Evolutionary conservation across 2,329 filamentous ascomycete species (phyloP).

Genomic region (Arachnomyces sp.): DNA sequence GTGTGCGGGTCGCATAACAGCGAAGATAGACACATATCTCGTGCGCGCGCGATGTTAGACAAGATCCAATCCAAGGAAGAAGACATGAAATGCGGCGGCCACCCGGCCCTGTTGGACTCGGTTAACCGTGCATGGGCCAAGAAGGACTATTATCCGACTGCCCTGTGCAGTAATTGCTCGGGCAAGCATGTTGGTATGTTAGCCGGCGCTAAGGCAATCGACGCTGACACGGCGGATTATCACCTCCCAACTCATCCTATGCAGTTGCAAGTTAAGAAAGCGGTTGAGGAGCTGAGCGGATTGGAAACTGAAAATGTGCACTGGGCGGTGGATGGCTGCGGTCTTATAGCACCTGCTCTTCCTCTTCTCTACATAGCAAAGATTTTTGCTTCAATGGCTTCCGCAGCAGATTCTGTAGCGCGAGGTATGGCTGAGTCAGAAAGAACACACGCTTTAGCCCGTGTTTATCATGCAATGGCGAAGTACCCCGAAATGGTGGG

Average conservation of each 20-base stretch:
- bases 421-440: too few species aligned
- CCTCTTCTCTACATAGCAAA: slow-evolving; percentile 29
- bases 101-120: slow-evolving; percentile 26
- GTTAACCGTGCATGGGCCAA: slow-evolving; percentile 36
- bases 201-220: slow-evolving; percentile 33
- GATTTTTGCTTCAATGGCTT: slow-evolving; percentile 32
- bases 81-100: slow-evolving; percentile 38
- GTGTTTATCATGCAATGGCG: slow-evolving; percentile 38
- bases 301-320: slow-evolving; percentile 19
- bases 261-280: slow-evolving; percentile 31
- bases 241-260: slow-evolving; percentile 31
- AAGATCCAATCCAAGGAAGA: slow-evolving; percentile 26
- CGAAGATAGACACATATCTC: slow-evolving; percentile 34
- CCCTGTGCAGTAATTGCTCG: slow-evolving; percentile 40
- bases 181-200: slow-evolving; percentile 44
- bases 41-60: slow-evolving; percentile 31
- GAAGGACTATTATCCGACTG: slow-evolving; percentile 28
- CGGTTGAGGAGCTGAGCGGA: slow-evolving; percentile 30
- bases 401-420: slow-evolving; percentile 16
- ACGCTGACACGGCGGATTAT: slow-evolving; percentile 25
- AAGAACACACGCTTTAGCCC: slow-evolving; percentile 22
- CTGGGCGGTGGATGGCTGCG: slow-evolving; percentile 43
- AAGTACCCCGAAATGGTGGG: slow-evolving; percentile 37
- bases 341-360: slow-evolving; percentile 39
- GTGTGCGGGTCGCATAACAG: slow-evolving; percentile 43